Base-by-base conservation (phyloP, 371 early-diverging fungal species). In the Mucor irregularis region DNA sequence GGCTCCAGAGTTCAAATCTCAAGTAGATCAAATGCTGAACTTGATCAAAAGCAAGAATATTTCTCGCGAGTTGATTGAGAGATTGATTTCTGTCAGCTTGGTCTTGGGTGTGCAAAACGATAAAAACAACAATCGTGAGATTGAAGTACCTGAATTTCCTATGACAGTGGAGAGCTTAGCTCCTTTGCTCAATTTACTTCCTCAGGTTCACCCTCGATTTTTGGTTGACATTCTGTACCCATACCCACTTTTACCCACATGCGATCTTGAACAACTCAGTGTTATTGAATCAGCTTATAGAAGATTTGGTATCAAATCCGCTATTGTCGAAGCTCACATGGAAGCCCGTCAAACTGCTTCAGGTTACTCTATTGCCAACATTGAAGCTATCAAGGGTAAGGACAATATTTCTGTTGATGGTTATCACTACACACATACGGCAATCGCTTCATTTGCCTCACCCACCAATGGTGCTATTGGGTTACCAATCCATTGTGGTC, bases 111-210 rank as follows among this genome's bases (percentile, higher is more conserved):
- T 75, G 2, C 76, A 80, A 31, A 65, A 74, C 5, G 71, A 68
- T 26, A 72, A 76, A 2, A 51, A 62, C 5, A 61, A 64, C 8
- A 69, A 61, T 19, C 69, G 72, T 19, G 83, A 81, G 26, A 76
- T 85, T 21, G 69, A 80, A 17, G 81, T 89, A 13, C 90, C 90
- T 2, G 91, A 91, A 63, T 91, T 89, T 51, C 86, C 91, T 2
- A 74, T 73, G 59, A 76, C 81, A 0, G 58, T 89, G 6, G 88
- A 90, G 19, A 70, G 61, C 19, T 71, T 84, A 17, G 81, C 82
- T 5, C 53, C 55, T 16, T 53, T 90, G 5, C 53, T 89, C 9
- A 58, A 70, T 29, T 49, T 62, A 8, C 75, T 87, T 29, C 84
- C 84, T 5, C 61, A 76, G 17, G 50, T 78, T 0, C 79, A 86